Evolutionary conservation across 768 basidiomycete genomes (phyloP).

Genomic region (Pleurotus citrinopileatus): DNA sequence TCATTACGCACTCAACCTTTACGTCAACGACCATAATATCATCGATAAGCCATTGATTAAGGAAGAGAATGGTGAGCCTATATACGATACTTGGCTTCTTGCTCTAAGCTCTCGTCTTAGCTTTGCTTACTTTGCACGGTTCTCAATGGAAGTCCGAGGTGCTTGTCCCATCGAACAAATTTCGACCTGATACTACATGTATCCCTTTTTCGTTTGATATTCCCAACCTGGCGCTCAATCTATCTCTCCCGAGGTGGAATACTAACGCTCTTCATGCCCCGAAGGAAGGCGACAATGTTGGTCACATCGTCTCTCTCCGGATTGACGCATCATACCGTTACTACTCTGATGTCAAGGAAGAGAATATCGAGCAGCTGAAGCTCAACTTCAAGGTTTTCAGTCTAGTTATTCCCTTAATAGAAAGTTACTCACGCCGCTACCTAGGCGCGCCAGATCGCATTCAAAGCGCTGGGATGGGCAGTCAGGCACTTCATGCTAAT

Average conservation of each 20-base stretch:
- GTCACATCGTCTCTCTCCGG: slow-evolving; percentile 52
- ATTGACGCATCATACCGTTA: slow-evolving; percentile 75
- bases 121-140: slow-evolving; percentile 69
- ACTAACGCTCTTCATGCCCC: slow-evolving; percentile 71
- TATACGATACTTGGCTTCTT: neutral
- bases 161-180: slow-evolving; percentile 67
- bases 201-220: slow-evolving; percentile 64
- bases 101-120: slow-evolving; percentile 34
- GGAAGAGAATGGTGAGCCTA: slow-evolving; percentile 77
- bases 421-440: slow-evolving; percentile 8
- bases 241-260: slow-evolving; percentile 88
- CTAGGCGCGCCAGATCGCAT: slow-evolving; percentile 54
- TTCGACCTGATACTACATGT: slow-evolving; percentile 64
- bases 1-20: slow-evolving; percentile 76
- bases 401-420: neutral
- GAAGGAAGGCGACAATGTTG: slow-evolving; percentile 57
- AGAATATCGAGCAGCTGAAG: slow-evolving; percentile 76
- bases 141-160: slow-evolving; percentile 46
- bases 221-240: slow-evolving; percentile 51
- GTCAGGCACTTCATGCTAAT: slow-evolving; percentile 86
- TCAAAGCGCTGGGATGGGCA: slow-evolving; percentile 83
- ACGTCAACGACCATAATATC: slow-evolving; percentile 95
- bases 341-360: slow-evolving; percentile 60
- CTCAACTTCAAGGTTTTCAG: slow-evolving; percentile 55
- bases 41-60: slow-evolving; percentile 80